Conservation (phyloP, 2,329 filamentous ascomycete species). For the Trichoderma sp. region DNA sequence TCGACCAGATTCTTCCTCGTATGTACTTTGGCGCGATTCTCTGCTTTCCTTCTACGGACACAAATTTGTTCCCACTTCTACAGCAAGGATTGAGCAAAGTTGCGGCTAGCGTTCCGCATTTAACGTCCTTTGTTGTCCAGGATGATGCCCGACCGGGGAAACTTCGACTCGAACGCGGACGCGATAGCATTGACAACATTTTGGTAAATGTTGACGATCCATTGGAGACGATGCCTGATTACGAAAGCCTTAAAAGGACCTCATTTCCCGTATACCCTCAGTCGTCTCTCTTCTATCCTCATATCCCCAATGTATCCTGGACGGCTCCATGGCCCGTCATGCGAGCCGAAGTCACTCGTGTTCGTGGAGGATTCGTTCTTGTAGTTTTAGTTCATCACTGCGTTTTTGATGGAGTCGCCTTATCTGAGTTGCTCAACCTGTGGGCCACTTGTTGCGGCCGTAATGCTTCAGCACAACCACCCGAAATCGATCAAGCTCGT, state of each 20-base stretch:
- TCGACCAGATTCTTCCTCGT: neutral
- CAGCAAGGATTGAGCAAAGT: neutral
- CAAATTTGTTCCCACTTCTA: neutral
- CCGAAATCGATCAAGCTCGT: neutral
- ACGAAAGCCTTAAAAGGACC: neutral
- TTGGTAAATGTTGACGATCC: neutral
- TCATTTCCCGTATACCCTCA: neutral
- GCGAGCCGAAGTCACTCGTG: neutral
- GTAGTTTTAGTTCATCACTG: neutral
- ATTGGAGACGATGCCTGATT: neutral
- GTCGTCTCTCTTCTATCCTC: neutral
- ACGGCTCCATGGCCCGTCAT: neutral
- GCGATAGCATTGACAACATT: neutral
- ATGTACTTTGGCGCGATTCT: neutral
- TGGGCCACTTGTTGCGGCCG: neutral
- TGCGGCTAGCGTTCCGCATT: neutral
- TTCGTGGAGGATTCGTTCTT: neutral
- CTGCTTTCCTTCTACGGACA: neutral
- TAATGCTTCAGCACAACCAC: neutral
- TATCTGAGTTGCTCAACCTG: neutral
- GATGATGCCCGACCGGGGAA: neutral
- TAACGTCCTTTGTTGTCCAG: neutral
- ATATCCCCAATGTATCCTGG: neutral
- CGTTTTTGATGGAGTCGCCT: neutral
- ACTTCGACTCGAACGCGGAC: neutral